Percentiles rank a stretch among this genome's conserved stretches.
phyloP scores from a whole-genome alignment of 2,329 filamentous ascomycete species.

The Tolypocladium ovalisporum region DNA sequence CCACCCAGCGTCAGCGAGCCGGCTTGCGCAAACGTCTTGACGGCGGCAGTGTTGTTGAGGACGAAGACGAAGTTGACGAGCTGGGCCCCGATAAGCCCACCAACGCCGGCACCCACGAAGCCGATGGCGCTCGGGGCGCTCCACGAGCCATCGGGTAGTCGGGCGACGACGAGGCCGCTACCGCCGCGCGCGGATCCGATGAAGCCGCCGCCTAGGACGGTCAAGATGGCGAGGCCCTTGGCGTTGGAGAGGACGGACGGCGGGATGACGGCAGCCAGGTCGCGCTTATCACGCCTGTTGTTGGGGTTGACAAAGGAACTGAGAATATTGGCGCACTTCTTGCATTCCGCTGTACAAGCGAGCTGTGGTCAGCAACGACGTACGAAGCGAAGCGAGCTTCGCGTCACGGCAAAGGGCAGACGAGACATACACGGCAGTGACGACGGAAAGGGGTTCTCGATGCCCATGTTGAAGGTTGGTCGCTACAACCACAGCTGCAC shows the following conservation, averaged over 20 bases:
- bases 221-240: conserved; percentile 82
- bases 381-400: not conserved
- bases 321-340: conserved; percentile 92
- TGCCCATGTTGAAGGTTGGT: conserved; percentile 35
- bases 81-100: conserved; percentile 80
- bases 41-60: conserved; percentile 79
- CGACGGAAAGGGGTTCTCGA: conserved; percentile 57
- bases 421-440: conserved; percentile 55
- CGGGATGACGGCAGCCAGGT: conserved; percentile 94
- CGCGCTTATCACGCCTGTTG: conserved; percentile 52
- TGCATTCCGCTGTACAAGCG: conserved; percentile 69
- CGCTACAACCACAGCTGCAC: not conserved
- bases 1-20: conserved; percentile 88
- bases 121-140: conserved; percentile 74
- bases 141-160: conserved; percentile 67
- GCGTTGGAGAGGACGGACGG: conserved; percentile 80
- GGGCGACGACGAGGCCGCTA: conserved; percentile 71
- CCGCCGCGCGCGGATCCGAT: conserved; percentile 74
- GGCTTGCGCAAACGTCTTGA: conserved; percentile 87
- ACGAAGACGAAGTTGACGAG: conserved; percentile 96
- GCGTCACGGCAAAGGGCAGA: not conserved
- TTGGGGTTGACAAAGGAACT: conserved; percentile 82
- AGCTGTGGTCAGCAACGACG: not conserved
- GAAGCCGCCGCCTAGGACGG: conserved; percentile 79
- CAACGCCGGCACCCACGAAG: conserved; percentile 71